A percentile compares a stretch with the other conserved stretches of the same genome.
Evolutionary conservation across 108 stramenopile genomes (phyloP).

Genomic region (Parietichytrium sp.): DNA sequence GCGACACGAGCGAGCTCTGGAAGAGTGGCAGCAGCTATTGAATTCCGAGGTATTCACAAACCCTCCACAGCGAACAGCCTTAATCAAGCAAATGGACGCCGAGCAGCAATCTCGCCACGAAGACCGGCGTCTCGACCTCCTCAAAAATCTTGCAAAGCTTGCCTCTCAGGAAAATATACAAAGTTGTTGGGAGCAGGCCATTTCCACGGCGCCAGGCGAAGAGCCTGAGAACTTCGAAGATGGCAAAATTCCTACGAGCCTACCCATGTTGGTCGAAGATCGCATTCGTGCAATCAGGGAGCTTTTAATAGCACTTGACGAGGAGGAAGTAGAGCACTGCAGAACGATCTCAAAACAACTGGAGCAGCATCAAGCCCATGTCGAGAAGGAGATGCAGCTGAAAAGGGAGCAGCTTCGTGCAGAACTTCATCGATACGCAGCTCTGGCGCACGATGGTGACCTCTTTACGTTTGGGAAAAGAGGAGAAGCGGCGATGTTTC

Average conservation of each 20-base stretch:
- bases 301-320: neutral
- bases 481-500: neutral
- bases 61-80: neutral
- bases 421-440: constrained; percentile 3
- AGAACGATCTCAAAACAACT: neutral
- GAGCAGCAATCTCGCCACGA: neutral
- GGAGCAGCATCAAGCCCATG: neutral
- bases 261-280: neutral
- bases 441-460: neutral
- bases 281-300: neutral
- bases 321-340: neutral
- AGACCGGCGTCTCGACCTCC: neutral
- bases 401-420: neutral
- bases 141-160: neutral
- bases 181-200: too few species aligned
- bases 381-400: neutral
- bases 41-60: neutral
- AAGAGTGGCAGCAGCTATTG: constrained; percentile 1
- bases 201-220: too few species aligned
- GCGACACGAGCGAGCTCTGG: neutral
- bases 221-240: too few species aligned
- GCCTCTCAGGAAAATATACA: neutral
- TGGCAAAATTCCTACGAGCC: neutral
- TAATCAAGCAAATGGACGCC: neutral
- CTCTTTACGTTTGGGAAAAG: neutral